These are phyloP conservation scores for Sporothrix schenckii DNA, from an alignment of 2,329 filamentous ascomycete genomes.

Conservation along the genomic window DNA sequence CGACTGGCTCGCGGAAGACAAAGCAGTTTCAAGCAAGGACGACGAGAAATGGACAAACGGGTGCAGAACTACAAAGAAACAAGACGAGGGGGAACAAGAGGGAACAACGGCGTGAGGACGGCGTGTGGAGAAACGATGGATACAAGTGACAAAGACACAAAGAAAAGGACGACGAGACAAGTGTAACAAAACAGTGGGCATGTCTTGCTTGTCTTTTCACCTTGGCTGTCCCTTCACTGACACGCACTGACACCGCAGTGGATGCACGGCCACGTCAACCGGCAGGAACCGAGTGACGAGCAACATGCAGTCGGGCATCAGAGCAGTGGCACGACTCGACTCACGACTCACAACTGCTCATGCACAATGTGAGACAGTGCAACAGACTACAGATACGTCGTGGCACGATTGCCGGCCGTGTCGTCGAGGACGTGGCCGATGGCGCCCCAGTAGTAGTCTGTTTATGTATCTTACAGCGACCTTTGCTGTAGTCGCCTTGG, in stretches of 20 bases:
- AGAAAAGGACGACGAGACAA: neutral
- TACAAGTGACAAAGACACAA: neutral
- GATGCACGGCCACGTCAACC: constrained; percentile 29
- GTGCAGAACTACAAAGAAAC: neutral
- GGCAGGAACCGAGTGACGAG: constrained; percentile 1
- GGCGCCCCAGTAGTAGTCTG: too few species aligned
- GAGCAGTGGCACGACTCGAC: neutral
- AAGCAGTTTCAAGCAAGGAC: neutral
- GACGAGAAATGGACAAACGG: neutral
- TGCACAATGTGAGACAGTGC: neutral
- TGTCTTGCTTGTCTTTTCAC: neutral
- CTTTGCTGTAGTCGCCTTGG: too few species aligned
- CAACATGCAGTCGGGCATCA: neutral
- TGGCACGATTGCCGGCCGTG: neutral
- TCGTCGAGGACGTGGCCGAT: too few species aligned
- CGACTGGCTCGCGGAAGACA: neutral
- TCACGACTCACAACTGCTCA: neutral
- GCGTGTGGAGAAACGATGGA: neutral
- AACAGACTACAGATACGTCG: neutral
- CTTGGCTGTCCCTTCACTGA: neutral
- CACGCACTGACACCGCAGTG: neutral
- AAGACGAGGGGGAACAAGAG: neutral
- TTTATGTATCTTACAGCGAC: too few species aligned
- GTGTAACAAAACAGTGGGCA: neutral
- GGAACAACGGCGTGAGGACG: neutral